Conservation (phyloP, 768 basidiomycete species). For the Clathrus columnatus region DNA sequence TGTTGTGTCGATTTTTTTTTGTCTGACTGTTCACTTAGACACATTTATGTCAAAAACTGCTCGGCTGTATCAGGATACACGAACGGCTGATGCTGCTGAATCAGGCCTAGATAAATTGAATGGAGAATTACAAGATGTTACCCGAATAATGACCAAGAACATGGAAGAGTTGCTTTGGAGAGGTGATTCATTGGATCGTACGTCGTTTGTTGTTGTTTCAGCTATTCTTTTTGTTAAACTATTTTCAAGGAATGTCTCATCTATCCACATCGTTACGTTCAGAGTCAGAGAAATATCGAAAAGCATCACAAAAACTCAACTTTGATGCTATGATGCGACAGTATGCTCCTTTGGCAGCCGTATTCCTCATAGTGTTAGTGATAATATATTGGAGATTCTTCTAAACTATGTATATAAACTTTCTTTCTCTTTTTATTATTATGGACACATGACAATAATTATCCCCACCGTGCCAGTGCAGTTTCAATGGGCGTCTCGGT, state of each 20-base stretch:
- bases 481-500: background rate
- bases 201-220: slow-evolving; percentile 22
- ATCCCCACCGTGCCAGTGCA: too few species aligned
- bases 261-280: slow-evolving; percentile 88
- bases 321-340: slow-evolving; percentile 88
- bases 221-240: background rate
- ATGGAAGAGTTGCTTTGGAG: slow-evolving; percentile 99
- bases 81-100: slow-evolving; percentile 65
- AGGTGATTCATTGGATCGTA: slow-evolving; percentile 94
- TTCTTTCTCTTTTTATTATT: background rate
- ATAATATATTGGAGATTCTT: slow-evolving; percentile 74
- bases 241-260: slow-evolving; percentile 81
- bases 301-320: slow-evolving; percentile 91
- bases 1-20: slow-evolving; percentile 6
- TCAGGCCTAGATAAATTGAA: slow-evolving; percentile 81
- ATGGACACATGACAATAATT: too few species aligned
- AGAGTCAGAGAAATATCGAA: slow-evolving; percentile 96
- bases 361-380: slow-evolving; percentile 70
- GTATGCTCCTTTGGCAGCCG: slow-evolving; percentile 86
- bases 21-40: slow-evolving; percentile 39
- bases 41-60: slow-evolving; percentile 99
- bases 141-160: slow-evolving; percentile 99
- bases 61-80: slow-evolving; percentile 87
- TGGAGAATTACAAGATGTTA: slow-evolving; percentile 95
- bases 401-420: slow-evolving; percentile 22